These are phyloP conservation scores for Pichia norvegensis DNA, from an alignment of 1,139 yeast species.

Conservation along the genomic window DNA sequence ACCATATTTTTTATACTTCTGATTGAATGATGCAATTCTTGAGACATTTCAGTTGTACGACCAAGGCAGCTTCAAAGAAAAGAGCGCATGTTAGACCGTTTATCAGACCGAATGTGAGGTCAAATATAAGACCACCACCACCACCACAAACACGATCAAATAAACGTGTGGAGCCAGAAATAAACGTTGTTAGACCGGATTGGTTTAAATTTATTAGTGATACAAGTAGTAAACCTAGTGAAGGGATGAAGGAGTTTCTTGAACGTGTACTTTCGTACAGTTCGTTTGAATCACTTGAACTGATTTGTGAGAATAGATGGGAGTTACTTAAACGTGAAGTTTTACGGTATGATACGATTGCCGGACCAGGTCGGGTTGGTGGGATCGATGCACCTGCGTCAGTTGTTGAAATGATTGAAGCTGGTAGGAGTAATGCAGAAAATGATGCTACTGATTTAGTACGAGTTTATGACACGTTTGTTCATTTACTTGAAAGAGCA, in stretches of 20 bases:
- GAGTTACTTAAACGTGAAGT: conserved; percentile 2
- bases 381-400: conserved; percentile 1
- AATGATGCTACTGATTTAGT: conserved; percentile 1
- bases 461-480: conserved; percentile 7
- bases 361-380: conserved; percentile 4
- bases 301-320: background rate
- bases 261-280: conserved; percentile 15
- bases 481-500: conserved; percentile 2
- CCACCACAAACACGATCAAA: background rate
- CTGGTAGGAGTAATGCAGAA: conserved; percentile 6
- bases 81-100: background rate
- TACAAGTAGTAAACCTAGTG: conserved; percentile 2
- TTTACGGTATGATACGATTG: conserved; percentile 1
- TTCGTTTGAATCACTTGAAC: conserved; percentile 7
- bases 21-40: background rate
- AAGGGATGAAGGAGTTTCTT: background rate
- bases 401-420: conserved; percentile 2
- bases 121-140: background rate
- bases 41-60: background rate
- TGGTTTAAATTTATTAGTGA: conserved; percentile 17
- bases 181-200: no score
- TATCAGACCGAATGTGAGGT: background rate
- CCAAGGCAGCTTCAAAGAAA: background rate
- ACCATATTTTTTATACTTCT: background rate
- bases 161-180: no score